Percentiles rank a stretch among this genome's conserved stretches.
Conservation (phyloP, 169 alveolate species). For the Eimeria acervulina region DNA sequence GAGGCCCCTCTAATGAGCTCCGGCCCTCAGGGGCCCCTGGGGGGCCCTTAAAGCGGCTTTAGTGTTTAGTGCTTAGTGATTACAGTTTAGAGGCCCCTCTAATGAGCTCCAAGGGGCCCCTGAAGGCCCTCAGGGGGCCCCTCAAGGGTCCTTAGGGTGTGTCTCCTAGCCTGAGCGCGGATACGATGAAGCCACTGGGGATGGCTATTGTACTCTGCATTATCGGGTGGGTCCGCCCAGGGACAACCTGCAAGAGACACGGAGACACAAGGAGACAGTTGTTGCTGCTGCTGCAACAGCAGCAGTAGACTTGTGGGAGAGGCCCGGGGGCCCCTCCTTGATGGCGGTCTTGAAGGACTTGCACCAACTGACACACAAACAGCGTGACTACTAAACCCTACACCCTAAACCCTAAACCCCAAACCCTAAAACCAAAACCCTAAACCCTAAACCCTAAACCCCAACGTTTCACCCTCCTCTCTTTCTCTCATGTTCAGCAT, state of each 20-base stretch:
- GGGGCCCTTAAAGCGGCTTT: neutral
- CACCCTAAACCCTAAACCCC: neutral
- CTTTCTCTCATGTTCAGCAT: no score
- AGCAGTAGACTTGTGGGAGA: no score
- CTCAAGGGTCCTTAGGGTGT: neutral
- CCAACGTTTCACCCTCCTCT: no score
- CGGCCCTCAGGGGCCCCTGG: neutral
- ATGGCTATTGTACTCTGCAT: slow-evolving; percentile 45
- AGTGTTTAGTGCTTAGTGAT: neutral
- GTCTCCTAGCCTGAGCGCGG: neutral
- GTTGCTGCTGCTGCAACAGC: no score
- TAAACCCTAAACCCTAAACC: no score
- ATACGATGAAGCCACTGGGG: slow-evolving; percentile 26
- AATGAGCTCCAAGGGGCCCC: neutral
- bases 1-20: no score
- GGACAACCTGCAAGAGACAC: slow-evolving; percentile 15
- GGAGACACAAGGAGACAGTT: neutral
- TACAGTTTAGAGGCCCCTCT: neutral
- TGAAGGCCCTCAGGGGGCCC: neutral
- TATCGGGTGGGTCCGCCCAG: slow-evolving; percentile 2
- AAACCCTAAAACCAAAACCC: neutral
- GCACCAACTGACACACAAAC: no score
- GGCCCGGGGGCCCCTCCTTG: no score
- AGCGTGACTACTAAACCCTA: no score
- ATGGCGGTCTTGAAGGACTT: no score